Percentiles rank a stretch among this genome's conserved stretches.
Conservation (phyloP, 441 rosid species). For the Flueggea neowawraea region DNA sequence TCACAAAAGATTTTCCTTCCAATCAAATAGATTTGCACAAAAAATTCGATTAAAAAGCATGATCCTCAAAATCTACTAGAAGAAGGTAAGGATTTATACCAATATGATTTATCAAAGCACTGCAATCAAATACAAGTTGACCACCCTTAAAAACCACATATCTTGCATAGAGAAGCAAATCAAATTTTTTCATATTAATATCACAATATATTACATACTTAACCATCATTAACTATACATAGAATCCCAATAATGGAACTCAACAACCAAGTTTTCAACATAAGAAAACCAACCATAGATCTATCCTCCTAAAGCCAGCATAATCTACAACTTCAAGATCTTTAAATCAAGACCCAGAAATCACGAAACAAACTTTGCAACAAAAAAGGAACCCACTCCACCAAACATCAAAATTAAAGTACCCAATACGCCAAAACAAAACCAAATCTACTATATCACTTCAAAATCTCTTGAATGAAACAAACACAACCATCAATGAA, state of each 20-base stretch:
- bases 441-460: background rate
- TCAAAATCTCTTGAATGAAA: too few relatives aligned
- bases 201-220: too few relatives aligned
- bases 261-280: constrained; percentile 1
- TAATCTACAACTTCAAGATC: background rate
- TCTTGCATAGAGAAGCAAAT: background rate
- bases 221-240: background rate
- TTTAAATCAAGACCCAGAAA: background rate
- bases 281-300: background rate
- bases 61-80: too few relatives aligned
- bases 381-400: constrained; percentile 2
- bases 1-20: too few relatives aligned
- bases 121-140: background rate
- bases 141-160: background rate
- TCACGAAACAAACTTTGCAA: background rate
- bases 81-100: too few relatives aligned
- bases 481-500: too few relatives aligned
- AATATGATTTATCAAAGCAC: too few relatives aligned
- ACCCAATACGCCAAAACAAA: background rate
- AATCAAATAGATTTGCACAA: too few relatives aligned
- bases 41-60: too few relatives aligned
- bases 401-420: background rate
- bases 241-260: background rate
- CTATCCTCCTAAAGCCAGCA: background rate
- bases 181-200: background rate